Evolutionary conservation across 2,329 filamentous ascomycete species (phyloP), one percentile per base, ranked within the genome.

Genomic region (Talaromyces sp.): DNA sequence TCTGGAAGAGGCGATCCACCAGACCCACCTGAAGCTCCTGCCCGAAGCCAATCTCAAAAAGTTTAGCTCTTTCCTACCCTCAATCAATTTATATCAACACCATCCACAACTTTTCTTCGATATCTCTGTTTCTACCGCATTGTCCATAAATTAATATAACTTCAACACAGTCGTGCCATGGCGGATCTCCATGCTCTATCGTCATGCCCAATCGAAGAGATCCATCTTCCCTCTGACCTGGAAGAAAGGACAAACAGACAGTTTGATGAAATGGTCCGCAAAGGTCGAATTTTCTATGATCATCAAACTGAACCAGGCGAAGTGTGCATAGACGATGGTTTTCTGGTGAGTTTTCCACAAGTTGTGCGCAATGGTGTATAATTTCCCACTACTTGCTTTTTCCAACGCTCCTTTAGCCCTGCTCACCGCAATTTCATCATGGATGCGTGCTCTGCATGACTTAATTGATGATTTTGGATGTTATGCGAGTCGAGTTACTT

Each of bases 141-240:
- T 9, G 5, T 50, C 6, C 3, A 4, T 3, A 3, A 24, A 37
- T 37, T 22, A 22, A 59, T 43, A 59, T 22, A 43, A 3, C 16
- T 16, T 22, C 49, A 31, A 6, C 27, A 6, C 7, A 31, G 35
- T 37, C 35, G 13, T 37, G 37, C 10, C 27, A 63, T 62, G 60
- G n/a, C 49, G 22, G 13, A 45, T 57, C 8, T 27, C 10, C 45
- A 54, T 16, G 35, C 33, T 24, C 10, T 22, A 10, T 33, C 37
- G 27, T 35, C 61, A 56, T 49, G 31, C n/a, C n/a, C 49, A 45
- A 39, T 57, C 39, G 60, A 66, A 33, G 61, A 66, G 22, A 63
- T 64, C 27, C 31, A 52, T 31, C 65, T 66, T 49, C 47, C 73
- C 66, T 27, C 68, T 60, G 68, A 79, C 69, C 65, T 79, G 69